Conservation (phyloP, 2,329 filamentous ascomycete genomes). For the Cytospora piceae region DNA sequence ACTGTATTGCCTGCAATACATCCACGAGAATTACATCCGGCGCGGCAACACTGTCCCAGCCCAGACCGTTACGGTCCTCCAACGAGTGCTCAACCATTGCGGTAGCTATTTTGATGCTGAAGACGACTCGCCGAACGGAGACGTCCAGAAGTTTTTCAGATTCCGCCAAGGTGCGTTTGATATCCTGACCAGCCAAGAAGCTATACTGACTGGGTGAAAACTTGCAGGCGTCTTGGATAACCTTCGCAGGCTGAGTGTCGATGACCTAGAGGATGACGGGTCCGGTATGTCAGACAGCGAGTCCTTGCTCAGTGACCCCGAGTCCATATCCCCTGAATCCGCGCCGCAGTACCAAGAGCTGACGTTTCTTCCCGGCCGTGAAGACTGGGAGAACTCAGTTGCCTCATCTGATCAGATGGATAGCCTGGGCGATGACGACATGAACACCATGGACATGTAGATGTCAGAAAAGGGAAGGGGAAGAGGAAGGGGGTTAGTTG, state of each 20-base stretch:
- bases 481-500: neutral
- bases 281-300: constrained; percentile 57
- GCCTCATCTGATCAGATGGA: constrained; percentile 60
- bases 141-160: constrained; percentile 40
- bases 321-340: neutral
- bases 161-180: constrained; percentile 44
- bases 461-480: too few species aligned
- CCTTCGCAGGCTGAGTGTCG: constrained; percentile 59
- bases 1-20: constrained; percentile 49
- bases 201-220: neutral
- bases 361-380: constrained; percentile 17
- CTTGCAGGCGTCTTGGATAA: constrained; percentile 47
- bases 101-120: constrained; percentile 44
- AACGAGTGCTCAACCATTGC: constrained; percentile 49
- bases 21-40: constrained; percentile 51
- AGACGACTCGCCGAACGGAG: constrained; percentile 40
- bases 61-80: constrained; percentile 47
- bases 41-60: constrained; percentile 47
- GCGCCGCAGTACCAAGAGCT: constrained; percentile 22
- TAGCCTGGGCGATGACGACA: constrained; percentile 50
- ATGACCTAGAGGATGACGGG: constrained; percentile 61
- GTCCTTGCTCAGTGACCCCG: constrained; percentile 31
- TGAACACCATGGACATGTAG: constrained; percentile 38
- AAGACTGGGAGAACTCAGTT: constrained; percentile 60
- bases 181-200: too few species aligned